A percentile compares a stretch with the other conserved stretches of the same genome.
Conservation (phyloP, 225 moss, liverwort and hornwort genomes). For the Neckera pumila region DNA sequence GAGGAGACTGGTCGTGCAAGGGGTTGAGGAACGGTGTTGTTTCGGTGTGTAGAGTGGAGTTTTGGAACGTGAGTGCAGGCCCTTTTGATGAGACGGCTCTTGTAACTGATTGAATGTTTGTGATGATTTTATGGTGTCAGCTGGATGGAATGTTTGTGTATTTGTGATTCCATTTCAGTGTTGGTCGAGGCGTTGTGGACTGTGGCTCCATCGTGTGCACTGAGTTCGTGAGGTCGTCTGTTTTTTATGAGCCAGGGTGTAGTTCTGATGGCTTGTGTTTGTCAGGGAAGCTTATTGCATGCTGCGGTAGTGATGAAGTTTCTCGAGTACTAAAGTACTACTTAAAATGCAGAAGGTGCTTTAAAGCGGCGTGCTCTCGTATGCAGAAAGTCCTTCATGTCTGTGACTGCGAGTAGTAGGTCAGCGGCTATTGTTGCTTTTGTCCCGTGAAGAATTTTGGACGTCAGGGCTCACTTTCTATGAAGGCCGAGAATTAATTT, state of each 20-base stretch:
- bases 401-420: background rate
- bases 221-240: background rate
- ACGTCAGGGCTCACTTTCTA: no score
- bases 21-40: background rate
- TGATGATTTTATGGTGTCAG: background rate
- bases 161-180: background rate
- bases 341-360: background rate
- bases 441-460: background rate
- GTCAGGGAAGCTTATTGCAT: background rate
- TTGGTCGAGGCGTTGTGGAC: background rate
- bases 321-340: accelerated
- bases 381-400: background rate
- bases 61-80: background rate
- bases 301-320: background rate
- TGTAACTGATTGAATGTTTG: background rate
- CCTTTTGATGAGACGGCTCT: background rate
- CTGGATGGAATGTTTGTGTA: background rate
- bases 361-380: background rate
- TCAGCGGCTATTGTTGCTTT: background rate
- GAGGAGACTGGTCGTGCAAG: background rate
- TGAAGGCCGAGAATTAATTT: no score
- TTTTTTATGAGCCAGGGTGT: background rate
- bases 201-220: background rate
- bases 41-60: background rate
- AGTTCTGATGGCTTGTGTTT: background rate